phyloP scores from a whole-genome alignment of 345 rosid species.

The Melaleuca alternifolia region DNA sequence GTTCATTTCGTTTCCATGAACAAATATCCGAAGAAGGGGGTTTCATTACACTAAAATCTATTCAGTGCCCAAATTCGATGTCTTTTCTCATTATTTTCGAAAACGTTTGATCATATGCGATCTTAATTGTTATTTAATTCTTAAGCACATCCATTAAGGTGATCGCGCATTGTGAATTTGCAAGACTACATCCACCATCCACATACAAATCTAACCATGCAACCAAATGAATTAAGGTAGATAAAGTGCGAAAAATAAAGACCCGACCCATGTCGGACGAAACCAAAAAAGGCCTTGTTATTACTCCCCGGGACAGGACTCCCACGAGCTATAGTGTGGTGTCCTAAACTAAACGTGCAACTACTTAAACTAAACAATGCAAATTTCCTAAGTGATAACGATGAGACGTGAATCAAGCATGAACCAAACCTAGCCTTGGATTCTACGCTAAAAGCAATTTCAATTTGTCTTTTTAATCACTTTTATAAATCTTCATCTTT shows the following conservation, averaged over 20 bases:
- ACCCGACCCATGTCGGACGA: background rate
- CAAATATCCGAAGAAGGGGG: too few relatives aligned
- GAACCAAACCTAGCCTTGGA: background rate
- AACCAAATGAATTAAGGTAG: background rate
- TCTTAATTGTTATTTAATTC: background rate
- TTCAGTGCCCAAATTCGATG: too few relatives aligned
- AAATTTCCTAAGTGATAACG: background rate
- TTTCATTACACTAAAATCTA: too few relatives aligned
- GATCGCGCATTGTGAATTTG: background rate
- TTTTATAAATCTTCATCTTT: background rate
- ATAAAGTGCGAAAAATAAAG: too few relatives aligned
- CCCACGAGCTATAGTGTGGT: background rate
- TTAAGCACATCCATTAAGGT: background rate
- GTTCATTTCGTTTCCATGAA: too few relatives aligned
- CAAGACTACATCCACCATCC: background rate
- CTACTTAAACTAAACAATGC: background rate
- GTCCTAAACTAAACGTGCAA: background rate
- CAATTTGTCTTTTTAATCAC: background rate
- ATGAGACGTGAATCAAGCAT: background rate
- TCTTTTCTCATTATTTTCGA: background rate
- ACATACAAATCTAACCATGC: background rate
- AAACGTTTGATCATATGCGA: too few relatives aligned
- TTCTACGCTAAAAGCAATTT: background rate
- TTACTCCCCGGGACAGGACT: background rate
- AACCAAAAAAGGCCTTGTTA: background rate